A percentile compares a stretch with the other conserved stretches of the same genome.
Conservation (phyloP, 345 rosid species). For the Adansonia digitata region DNA sequence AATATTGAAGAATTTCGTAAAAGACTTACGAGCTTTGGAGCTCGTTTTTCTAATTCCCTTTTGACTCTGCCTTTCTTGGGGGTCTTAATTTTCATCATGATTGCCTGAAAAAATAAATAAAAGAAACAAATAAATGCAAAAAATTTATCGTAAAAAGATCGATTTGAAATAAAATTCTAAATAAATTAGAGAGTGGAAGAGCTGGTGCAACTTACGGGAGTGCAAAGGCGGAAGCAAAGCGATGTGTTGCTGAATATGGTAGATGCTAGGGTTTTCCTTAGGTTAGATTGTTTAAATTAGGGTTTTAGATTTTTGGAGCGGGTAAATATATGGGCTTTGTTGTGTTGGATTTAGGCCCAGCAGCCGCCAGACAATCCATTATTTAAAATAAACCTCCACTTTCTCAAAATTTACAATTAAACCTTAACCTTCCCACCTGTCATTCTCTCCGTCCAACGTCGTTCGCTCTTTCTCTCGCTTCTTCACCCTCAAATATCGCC, state of each 20-base stretch:
- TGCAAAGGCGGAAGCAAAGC: neutral
- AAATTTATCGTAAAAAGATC: neutral
- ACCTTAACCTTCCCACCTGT: neutral
- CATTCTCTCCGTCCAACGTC: too few relatives aligned
- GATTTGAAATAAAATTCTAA: neutral
- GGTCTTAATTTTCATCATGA: slow-evolving; percentile 55
- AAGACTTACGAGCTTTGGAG: slow-evolving; percentile 65
- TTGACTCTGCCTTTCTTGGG: slow-evolving; percentile 45
- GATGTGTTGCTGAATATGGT: neutral
- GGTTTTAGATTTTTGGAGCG: neutral
- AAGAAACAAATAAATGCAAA: neutral
- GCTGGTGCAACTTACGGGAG: neutral
- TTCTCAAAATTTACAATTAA: neutral
- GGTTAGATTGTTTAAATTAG: neutral
- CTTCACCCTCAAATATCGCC: neutral
- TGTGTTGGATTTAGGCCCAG: neutral
- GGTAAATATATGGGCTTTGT: neutral
- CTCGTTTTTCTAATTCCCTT: slow-evolving; percentile 72
- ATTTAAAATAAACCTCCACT: neutral
- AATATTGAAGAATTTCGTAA: neutral
- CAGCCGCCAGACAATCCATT: too few relatives aligned
- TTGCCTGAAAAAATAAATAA: slow-evolving; percentile 9
- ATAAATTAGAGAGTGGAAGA: neutral
- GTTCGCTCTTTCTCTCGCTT: neutral
- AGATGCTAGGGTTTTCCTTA: neutral